Conservation (phyloP, 495 filamentous ascomycete genomes). For the Neurospora sp. region DNA sequence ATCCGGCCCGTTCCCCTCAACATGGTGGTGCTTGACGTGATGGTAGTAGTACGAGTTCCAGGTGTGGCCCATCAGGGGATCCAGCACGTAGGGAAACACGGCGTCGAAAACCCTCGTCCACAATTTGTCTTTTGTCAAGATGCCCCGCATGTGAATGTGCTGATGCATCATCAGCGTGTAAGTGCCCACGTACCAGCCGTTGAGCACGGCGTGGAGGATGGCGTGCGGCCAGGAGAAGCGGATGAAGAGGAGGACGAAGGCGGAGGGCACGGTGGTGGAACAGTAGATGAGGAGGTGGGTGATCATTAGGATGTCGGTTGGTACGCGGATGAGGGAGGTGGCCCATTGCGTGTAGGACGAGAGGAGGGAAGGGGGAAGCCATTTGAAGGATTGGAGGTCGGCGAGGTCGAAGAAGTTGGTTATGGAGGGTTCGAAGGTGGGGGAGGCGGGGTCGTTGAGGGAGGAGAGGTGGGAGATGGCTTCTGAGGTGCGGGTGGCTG, state of each 20-base stretch:
- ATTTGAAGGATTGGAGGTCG: constrained; percentile 3
- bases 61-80: constrained; percentile 71
- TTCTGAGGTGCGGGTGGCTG: background rate
- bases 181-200: constrained; percentile 53
- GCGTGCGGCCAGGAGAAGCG: constrained; percentile 58
- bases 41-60: constrained; percentile 81
- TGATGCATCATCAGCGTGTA: constrained; percentile 79
- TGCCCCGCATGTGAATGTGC: constrained; percentile 69
- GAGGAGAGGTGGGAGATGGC: background rate
- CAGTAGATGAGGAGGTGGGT: constrained; percentile 68
- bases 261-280: constrained; percentile 56
- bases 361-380: background rate
- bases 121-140: constrained; percentile 45
- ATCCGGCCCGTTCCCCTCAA: constrained; percentile 68
- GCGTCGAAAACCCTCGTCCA: background rate
- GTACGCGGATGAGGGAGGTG: constrained; percentile 16
- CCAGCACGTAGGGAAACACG: constrained; percentile 60
- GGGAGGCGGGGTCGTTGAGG: constrained; percentile 40
- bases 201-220: constrained; percentile 50
- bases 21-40: constrained; percentile 77
- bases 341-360: constrained; percentile 19
- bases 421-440: constrained; percentile 27
- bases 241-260: constrained; percentile 46
- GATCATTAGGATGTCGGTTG: constrained; percentile 51
- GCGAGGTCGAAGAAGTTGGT: constrained; percentile 30